Conservation (phyloP, 495 filamentous ascomycete genomes). For the Corynascus novoguineensis region DNA sequence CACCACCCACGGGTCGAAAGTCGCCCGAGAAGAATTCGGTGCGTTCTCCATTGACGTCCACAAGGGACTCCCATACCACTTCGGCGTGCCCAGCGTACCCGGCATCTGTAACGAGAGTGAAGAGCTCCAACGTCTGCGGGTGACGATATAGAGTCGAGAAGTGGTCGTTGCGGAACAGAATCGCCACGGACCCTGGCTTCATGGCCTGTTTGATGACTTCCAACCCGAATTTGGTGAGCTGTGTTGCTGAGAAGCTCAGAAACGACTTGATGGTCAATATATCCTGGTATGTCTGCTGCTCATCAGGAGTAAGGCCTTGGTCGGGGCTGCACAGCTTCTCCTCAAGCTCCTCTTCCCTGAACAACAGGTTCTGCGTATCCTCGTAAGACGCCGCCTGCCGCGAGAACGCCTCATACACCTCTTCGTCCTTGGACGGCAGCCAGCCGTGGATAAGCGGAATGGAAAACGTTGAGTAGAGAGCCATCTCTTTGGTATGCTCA, state of each 20-base stretch:
- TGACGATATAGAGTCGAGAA: constrained; percentile 87
- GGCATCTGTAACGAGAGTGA: constrained; percentile 83
- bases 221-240: constrained; percentile 78
- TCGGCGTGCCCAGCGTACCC: constrained; percentile 85
- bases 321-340: constrained; percentile 57
- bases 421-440: constrained; percentile 62
- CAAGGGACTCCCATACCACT: constrained; percentile 91
- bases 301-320: constrained; percentile 54
- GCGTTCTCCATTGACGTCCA: constrained; percentile 78
- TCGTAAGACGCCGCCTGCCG: constrained; percentile 78
- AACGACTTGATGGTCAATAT: constrained; percentile 78
- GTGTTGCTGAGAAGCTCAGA: constrained; percentile 70
- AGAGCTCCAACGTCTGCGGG: constrained; percentile 62
- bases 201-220: constrained; percentile 60
- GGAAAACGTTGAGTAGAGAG: constrained; percentile 77
- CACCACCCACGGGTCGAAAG: constrained; percentile 73
- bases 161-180: constrained; percentile 94
- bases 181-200: constrained; percentile 69
- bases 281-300: constrained; percentile 69
- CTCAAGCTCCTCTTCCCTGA: constrained; percentile 82
- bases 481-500: constrained; percentile 75
- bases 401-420: constrained; percentile 58
- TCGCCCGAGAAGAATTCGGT: constrained; percentile 85
- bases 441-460: constrained; percentile 93
- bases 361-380: constrained; percentile 80